Evolutionary conservation across 352 stramenopile species (phyloP).

Genomic region (Globisporangium sylvaticum): DNA sequence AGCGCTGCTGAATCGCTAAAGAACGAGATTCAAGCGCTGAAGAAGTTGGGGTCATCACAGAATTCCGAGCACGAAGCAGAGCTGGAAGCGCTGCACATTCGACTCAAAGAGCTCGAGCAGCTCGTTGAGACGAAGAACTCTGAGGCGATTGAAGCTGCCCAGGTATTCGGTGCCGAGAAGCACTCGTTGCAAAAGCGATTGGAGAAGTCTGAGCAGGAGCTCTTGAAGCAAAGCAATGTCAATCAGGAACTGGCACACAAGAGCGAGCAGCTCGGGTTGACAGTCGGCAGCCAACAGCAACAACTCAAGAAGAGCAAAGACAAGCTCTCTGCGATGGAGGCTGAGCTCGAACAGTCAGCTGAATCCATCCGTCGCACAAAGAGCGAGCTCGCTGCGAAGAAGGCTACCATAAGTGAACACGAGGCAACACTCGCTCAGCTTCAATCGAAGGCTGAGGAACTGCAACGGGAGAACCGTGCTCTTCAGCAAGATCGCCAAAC

Average conservation of each 20-base stretch:
- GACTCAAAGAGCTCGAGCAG: constrained; percentile 31
- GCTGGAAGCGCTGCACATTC: constrained; percentile 22
- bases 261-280: constrained; percentile 23
- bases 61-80: constrained; percentile 25
- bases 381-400: constrained; percentile 8
- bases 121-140: constrained; percentile 29
- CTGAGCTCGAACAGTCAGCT: constrained; percentile 10
- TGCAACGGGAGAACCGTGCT: constrained; percentile 23
- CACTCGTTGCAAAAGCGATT: constrained; percentile 23
- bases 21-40: neutral
- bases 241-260: constrained; percentile 28
- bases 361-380: constrained; percentile 6
- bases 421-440: constrained; percentile 10
- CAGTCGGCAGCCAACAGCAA: constrained; percentile 22
- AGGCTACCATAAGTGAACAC: constrained; percentile 21
- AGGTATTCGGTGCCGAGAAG: constrained; percentile 22
- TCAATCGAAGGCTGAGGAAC: constrained; percentile 18
- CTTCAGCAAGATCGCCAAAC: constrained; percentile 20
- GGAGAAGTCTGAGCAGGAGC: constrained; percentile 22
- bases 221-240: constrained; percentile 19
- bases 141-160: constrained; percentile 19
- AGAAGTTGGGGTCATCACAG: neutral
- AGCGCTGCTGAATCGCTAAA: neutral
- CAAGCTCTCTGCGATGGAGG: constrained; percentile 17
- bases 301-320: constrained; percentile 26